A percentile compares a stretch with the other conserved stretches of the same genome.
Evolutionary conservation across 2,329 filamentous ascomycete species (phyloP).

Genomic region (Sordariomycetes sp.): DNA sequence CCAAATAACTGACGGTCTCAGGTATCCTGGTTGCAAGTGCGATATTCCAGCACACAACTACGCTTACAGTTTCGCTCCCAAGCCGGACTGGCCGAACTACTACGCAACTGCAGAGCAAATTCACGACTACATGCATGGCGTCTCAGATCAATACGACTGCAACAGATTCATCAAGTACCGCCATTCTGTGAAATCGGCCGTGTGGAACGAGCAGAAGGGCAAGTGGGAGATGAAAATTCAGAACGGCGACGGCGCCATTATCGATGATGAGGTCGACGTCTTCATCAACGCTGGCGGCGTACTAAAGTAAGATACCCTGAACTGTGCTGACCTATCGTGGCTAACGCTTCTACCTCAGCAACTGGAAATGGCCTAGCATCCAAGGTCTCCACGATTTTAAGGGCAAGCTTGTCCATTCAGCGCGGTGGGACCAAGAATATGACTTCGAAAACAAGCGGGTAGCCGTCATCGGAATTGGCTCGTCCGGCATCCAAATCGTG

Average conservation of each 20-base stretch:
- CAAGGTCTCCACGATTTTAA: conserved; percentile 34
- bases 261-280: conserved; percentile 12
- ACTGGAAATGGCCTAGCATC: conserved; percentile 35
- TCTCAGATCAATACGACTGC: conserved; percentile 38
- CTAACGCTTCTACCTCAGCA: conserved; percentile 24
- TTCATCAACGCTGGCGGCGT: conserved; percentile 41
- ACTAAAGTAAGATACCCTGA: conserved; percentile 35
- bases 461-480: conserved; percentile 22
- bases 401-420: conserved; percentile 32
- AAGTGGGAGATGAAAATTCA: conserved; percentile 30
- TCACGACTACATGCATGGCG: conserved; percentile 35
- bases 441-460: conserved; percentile 13
- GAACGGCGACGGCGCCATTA: conserved; percentile 10
- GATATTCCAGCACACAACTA: conserved; percentile 53
- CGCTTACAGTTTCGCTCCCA: conserved; percentile 52
- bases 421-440: conserved; percentile 25
- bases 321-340: not conserved
- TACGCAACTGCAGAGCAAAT: conserved; percentile 46
- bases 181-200: conserved; percentile 25
- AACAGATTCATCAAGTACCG: conserved; percentile 29
- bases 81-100: conserved; percentile 49
- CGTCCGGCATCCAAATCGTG: conserved; percentile 19
- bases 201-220: conserved; percentile 10
- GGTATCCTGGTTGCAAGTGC: conserved; percentile 20
- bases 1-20: too few species aligned